Evolutionary conservation across 768 basidiomycete species (phyloP), one percentile per base, ranked within the genome.

Genomic region (Pisolithus albus): DNA sequence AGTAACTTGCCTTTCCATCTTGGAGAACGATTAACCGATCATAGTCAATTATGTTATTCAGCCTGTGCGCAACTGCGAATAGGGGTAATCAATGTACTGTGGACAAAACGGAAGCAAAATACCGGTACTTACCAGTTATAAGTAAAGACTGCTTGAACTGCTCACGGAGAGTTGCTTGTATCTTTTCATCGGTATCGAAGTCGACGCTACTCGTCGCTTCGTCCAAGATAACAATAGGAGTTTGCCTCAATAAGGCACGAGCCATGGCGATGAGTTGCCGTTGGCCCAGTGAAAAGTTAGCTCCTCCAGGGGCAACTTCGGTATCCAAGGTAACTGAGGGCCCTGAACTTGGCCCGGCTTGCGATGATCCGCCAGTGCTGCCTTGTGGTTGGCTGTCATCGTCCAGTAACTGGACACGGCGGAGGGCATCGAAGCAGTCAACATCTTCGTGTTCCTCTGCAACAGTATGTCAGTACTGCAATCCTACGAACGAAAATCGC

Each of bases 261-360:
- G 89, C 90, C 85, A 92, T 86, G 1, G 88, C 85, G 49, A 92
- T 86, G 15, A 92, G 70, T 60, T 97, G 93, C 9, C 92, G 68
- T 63, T 97, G 92, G 9, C 94, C 93, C 53, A 92, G 89, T 1
- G 89, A 93, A 67, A 96, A 94, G 70, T 96, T 95, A 28, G 82
- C 76, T 0, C 92, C 92, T 0, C 92, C 92, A 1, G 88, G 76
- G 0, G 89, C 89, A 8, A 95, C 86, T 53, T 86, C 82, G 0
- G 86, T 88, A 18, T 88, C 82, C 4, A 95, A 74, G 0, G 80
- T 75, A 26, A 94, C 71, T 32, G 0, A 72, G 71, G 1, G 73
- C 75, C 61, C 79, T 85, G 28, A 60, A 49, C 19, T 44, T 13
- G 19, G 8, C 10, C 9, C 42, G 15, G 23, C 10, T 24, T 21